Conservation (phyloP, 176 grass and related monocot genomes). For the Phyllostachys edulis region DNA sequence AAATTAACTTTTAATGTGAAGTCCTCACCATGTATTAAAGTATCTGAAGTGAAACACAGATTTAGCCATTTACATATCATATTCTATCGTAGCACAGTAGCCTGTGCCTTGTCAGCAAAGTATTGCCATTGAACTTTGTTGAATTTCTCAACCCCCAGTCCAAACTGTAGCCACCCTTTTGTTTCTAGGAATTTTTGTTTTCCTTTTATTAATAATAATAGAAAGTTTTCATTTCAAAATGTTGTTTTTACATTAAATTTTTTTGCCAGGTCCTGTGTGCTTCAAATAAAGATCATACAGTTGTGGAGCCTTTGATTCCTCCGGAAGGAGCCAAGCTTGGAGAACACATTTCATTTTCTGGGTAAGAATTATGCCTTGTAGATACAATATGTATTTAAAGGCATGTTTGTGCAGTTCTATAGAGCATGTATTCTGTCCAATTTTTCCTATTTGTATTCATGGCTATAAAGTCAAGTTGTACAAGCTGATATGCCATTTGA, state of each 20-base stretch:
- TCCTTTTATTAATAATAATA: neutral
- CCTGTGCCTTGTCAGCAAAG: neutral
- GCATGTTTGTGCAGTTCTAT: neutral
- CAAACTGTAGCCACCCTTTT: neutral
- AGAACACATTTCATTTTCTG: conserved; percentile 81
- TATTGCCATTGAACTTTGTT: neutral
- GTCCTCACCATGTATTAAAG: neutral
- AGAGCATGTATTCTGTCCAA: neutral
- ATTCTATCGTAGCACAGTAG: neutral
- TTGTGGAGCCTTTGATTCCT: conserved; percentile 92
- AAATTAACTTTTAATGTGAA: conserved; percentile 4
- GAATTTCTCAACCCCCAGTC: conserved; percentile 10
- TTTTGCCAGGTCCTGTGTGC: conserved; percentile 69
- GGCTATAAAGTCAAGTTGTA: neutral
- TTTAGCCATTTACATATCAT: neutral
- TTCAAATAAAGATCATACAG: conserved; percentile 82
- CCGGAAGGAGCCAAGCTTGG: conserved; percentile 89
- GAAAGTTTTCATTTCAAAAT: neutral
- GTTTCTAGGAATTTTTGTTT: neutral
- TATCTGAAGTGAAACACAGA: neutral
- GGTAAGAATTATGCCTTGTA: conserved; percentile 49
- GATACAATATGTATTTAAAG: neutral
- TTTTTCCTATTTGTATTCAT: neutral
- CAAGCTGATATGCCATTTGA: neutral
- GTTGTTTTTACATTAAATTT: conserved; percentile 3